Evolutionary conservation across 495 filamentous ascomycete genomes (phyloP).

Genomic region (Aspergillus conjunctus): DNA sequence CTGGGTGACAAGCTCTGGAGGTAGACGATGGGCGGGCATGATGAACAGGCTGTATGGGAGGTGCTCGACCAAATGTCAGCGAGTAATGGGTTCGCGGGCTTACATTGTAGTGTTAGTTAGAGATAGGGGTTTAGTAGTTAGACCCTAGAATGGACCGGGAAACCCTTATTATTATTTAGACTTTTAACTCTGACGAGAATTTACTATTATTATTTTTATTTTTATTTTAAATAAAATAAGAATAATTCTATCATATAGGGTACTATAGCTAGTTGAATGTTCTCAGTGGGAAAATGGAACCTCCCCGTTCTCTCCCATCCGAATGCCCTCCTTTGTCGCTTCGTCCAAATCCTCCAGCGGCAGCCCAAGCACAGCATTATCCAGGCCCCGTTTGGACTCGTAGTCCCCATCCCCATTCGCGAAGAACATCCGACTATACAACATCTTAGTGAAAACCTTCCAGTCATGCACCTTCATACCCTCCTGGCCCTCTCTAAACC

Average conservation of each 20-base stretch:
- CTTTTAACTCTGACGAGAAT: no score
- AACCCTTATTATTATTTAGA: no score
- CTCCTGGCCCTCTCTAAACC: constrained; percentile 48
- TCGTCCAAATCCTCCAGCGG: constrained; percentile 61
- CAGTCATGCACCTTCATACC: constrained; percentile 46
- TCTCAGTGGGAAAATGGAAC: neutral
- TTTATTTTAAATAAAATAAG: no score
- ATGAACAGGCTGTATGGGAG: no score
- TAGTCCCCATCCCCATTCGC: constrained; percentile 42
- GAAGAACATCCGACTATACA: constrained; percentile 56
- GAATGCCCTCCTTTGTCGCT: constrained; percentile 44
- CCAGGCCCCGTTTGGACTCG: constrained; percentile 28
- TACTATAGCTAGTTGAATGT: neutral
- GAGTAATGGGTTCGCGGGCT: no score
- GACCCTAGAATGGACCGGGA: no score
- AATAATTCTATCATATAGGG: neutral
- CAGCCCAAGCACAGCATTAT: constrained; percentile 56
- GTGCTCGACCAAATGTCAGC: no score
- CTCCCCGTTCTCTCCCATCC: neutral
- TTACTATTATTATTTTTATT: no score
- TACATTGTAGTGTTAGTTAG: no score
- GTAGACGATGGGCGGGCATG: no score
- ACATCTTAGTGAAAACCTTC: constrained; percentile 49
- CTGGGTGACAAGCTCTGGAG: no score
- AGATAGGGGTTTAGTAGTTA: no score